These are phyloP conservation scores for Paecilomyces dactylethromorphus DNA, from an alignment of 2,329 filamentous ascomycete species.

Conservation along the genomic window DNA sequence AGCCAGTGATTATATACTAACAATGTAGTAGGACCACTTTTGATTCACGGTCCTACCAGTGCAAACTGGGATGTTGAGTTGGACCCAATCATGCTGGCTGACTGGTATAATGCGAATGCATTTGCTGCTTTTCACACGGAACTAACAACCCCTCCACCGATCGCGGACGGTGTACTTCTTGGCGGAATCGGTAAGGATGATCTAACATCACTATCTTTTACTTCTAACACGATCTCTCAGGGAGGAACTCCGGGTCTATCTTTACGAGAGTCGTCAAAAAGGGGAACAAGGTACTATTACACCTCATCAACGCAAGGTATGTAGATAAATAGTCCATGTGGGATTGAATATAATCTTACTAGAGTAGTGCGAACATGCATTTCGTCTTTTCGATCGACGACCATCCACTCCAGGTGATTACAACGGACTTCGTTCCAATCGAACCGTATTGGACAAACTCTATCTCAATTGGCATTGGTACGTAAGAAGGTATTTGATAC, in stretches of 20 bases:
- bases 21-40: conserved; percentile 20
- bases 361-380: conserved; percentile 23
- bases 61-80: conserved; percentile 19
- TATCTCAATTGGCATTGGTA: conserved; percentile 9
- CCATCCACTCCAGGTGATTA: conserved; percentile 20
- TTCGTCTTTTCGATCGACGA: conserved; percentile 22
- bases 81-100: conserved; percentile 19
- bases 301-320: conserved; percentile 18
- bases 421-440: conserved; percentile 22
- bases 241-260: neutral
- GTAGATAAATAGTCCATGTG: conserved; percentile 26
- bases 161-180: conserved; percentile 1
- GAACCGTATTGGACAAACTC: conserved; percentile 10
- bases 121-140: conserved; percentile 3
- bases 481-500: conserved; percentile 1
- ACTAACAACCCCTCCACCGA: conserved; percentile 7
- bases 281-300: neutral
- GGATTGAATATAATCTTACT: conserved; percentile 43
- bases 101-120: conserved; percentile 6
- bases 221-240: neutral
- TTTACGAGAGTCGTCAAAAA: neutral
- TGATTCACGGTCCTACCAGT: conserved; percentile 21
- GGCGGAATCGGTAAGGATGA: neutral
- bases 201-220: neutral
- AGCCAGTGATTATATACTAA: conserved; percentile 14